These are phyloP conservation scores for Sarocladium oryzae DNA, from an alignment of 2,329 filamentous ascomycete species.

Conservation along the genomic window DNA sequence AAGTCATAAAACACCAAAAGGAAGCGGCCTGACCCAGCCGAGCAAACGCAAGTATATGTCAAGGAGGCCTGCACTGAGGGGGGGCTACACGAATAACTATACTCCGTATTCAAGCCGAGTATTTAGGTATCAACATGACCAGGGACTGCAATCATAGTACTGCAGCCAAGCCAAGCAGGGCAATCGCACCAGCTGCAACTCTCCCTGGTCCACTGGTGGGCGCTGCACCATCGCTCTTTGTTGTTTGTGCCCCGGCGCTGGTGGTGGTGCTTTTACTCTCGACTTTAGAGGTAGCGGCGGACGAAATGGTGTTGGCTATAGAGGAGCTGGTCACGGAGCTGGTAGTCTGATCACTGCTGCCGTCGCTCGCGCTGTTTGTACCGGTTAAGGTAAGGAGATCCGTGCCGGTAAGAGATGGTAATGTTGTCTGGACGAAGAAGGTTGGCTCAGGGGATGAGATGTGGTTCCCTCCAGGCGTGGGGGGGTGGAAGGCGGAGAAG, in stretches of 20 bases:
- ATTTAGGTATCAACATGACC: not conserved
- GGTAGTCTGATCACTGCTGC: not conserved
- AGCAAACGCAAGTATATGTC: not conserved
- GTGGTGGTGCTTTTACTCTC: not conserved
- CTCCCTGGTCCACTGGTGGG: not conserved
- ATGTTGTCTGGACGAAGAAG: constrained; percentile 4
- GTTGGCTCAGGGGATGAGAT: not conserved
- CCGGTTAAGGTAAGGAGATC: constrained; percentile 7
- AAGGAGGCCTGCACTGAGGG: not conserved
- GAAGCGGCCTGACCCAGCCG: too few relatives aligned
- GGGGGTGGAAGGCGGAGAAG: not conserved
- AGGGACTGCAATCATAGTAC: not conserved
- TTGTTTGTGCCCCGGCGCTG: constrained; percentile 1
- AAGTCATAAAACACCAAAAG: constrained; percentile 8
- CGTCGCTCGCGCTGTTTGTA: not conserved
- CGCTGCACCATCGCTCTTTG: not conserved
- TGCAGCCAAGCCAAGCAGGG: not conserved
- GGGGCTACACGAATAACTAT: too few relatives aligned
- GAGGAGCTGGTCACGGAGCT: not conserved
- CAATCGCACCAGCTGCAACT: not conserved
- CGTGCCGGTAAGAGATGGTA: constrained; percentile 2
- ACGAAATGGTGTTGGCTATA: not conserved
- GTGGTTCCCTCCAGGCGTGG: not conserved
- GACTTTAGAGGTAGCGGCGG: not conserved
- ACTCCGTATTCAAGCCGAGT: not conserved